phyloP scores from a whole-genome alignment of 2,329 filamentous ascomycete species.

The Cordyceps tenuipes region DNA sequence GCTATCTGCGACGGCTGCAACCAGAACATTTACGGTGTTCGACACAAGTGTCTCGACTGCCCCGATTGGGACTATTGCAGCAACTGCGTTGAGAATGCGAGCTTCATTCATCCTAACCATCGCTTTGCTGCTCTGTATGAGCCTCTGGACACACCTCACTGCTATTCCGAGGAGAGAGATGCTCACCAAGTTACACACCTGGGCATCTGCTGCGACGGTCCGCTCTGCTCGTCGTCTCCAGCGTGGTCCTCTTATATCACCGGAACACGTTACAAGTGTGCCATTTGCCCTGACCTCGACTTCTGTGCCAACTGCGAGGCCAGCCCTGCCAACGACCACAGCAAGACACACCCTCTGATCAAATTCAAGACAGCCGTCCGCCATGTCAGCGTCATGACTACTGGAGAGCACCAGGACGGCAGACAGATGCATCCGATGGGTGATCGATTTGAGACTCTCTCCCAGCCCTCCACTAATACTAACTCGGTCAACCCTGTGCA shows the following conservation, averaged over 20 bases:
- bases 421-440: slow-evolving; percentile 62
- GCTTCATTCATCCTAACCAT: slow-evolving; percentile 67
- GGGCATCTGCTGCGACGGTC: slow-evolving; percentile 92
- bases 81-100: slow-evolving; percentile 60
- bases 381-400: slow-evolving; percentile 77
- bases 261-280: slow-evolving; percentile 92
- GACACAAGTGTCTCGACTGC: slow-evolving; percentile 94
- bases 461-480: slow-evolving; percentile 36
- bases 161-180: slow-evolving; percentile 15
- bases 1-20: slow-evolving; percentile 95
- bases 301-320: slow-evolving; percentile 95
- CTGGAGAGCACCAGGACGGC: slow-evolving; percentile 66
- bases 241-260: slow-evolving; percentile 62
- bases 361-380: slow-evolving; percentile 93
- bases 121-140: slow-evolving; percentile 86
- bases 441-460: slow-evolving; percentile 42
- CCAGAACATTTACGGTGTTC: slow-evolving; percentile 75
- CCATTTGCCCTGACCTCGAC: slow-evolving; percentile 88
- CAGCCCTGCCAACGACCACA: slow-evolving; percentile 74
- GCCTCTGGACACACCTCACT: slow-evolving; percentile 37
- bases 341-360: slow-evolving; percentile 92
- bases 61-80: slow-evolving; percentile 96
- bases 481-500: slow-evolving; percentile 48
- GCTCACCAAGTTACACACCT: slow-evolving; percentile 46
- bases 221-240: slow-evolving; percentile 58